A percentile compares a stretch with the other conserved stretches of the same genome.
phyloP scores from a whole-genome alignment of 2,329 filamentous ascomycete species.

The Ophiostoma australiae region DNA sequence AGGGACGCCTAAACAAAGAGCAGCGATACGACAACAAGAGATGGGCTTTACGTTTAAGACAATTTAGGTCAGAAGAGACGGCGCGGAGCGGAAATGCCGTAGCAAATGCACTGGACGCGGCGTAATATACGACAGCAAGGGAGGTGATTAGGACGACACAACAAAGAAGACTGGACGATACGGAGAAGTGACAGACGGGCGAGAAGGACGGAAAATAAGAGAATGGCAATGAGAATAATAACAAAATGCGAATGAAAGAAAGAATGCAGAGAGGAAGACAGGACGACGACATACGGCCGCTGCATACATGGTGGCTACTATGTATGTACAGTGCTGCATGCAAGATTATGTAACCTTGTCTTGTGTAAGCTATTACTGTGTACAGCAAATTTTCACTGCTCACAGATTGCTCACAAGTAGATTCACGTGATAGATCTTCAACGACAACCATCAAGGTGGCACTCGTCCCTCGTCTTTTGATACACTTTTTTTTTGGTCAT shows the following conservation, averaged over 20 bases:
- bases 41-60: too few species aligned
- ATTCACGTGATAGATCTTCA: background rate
- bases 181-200: too few species aligned
- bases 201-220: background rate
- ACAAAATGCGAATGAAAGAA: background rate
- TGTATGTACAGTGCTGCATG: background rate
- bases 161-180: too few species aligned
- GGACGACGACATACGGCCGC: background rate
- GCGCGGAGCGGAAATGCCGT: background rate
- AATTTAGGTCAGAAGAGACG: background rate
- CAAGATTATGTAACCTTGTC: background rate
- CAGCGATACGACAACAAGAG: background rate
- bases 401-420: background rate
- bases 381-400: background rate
- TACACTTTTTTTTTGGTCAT: background rate
- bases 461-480: background rate
- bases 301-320: background rate
- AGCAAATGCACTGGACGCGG: background rate
- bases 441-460: constrained; percentile 7
- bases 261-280: background rate
- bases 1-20: background rate
- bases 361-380: background rate
- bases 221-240: background rate
- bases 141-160: too few species aligned
- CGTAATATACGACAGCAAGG: too few species aligned